phyloP scores from a whole-genome alignment of 345 rosid species.

The Camelina laxa region DNA sequence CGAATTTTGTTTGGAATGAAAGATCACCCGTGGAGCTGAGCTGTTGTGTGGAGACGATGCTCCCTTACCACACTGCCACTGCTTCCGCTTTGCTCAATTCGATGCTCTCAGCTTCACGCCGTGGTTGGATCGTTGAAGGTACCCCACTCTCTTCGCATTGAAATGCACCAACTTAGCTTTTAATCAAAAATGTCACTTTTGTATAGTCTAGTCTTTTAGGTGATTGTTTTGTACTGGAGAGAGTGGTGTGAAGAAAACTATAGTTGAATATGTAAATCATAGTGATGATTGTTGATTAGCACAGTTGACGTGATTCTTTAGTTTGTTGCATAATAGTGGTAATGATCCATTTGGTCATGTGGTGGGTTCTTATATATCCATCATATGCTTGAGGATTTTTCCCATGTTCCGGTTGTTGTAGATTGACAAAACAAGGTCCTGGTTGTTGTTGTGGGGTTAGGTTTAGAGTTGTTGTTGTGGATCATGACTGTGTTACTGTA shows the following conservation, averaged over 20 bases:
- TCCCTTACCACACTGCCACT: slow-evolving; percentile 89
- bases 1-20: background rate
- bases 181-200: background rate
- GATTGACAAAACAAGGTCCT: background rate
- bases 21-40: slow-evolving; percentile 89
- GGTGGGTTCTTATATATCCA: background rate
- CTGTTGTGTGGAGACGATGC: slow-evolving; percentile 76
- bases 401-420: background rate
- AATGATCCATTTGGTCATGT: background rate
- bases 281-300: background rate
- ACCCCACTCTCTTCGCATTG: slow-evolving; percentile 9
- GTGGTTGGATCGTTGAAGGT: slow-evolving; percentile 47
- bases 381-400: background rate
- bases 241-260: background rate
- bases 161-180: background rate
- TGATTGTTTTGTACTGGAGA: background rate
- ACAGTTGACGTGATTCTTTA: background rate
- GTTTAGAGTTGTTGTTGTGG: background rate
- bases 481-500: background rate
- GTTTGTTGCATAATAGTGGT: slow-evolving; percentile 14
- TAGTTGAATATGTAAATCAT: background rate
- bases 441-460: background rate
- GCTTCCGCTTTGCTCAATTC: slow-evolving; percentile 93
- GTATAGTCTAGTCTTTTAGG: background rate
- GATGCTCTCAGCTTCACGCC: slow-evolving; percentile 64